Percentiles rank a stretch among this genome's conserved stretches.
These are phyloP conservation scores for Crucibulum laeve DNA, from an alignment of 768 basidiomycete species.

Conservation along the genomic window DNA sequence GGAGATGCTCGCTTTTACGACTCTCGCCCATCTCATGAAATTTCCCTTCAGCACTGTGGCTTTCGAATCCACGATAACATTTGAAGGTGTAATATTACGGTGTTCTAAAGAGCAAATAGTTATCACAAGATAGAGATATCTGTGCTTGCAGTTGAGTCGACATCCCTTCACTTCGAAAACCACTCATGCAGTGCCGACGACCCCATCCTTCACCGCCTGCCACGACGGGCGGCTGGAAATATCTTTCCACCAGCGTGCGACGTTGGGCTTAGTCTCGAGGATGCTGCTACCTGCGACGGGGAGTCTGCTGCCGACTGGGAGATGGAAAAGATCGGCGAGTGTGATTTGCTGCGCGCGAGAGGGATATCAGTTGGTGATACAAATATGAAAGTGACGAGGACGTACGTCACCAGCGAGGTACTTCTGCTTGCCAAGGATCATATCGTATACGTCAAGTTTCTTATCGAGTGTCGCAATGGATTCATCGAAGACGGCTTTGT, in stretches of 20 bases:
- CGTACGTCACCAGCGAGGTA: conserved; percentile 55
- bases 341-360: conserved; percentile 30
- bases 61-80: too few species aligned
- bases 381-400: conserved; percentile 1
- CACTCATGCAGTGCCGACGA: background rate
- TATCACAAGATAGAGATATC: too few species aligned
- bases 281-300: conserved; percentile 18
- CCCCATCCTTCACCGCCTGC: background rate
- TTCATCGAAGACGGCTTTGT: conserved; percentile 20
- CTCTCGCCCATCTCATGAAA: too few species aligned
- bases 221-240: background rate
- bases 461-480: conserved; percentile 21
- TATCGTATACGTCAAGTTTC: conserved; percentile 49
- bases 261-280: conserved; percentile 35
- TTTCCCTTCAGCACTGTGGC: too few species aligned
- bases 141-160: too few species aligned
- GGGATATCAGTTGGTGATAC: background rate
- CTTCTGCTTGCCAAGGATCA: conserved; percentile 44
- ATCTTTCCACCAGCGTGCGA: conserved; percentile 13
- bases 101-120: too few species aligned
- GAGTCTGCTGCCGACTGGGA: conserved; percentile 30
- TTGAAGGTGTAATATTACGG: too few species aligned
- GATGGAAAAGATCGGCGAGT: conserved; percentile 43
- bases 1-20: too few species aligned
- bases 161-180: too few species aligned